Conservation (phyloP, 2,329 filamentous ascomycete species). For the Lasiodiplodia citricola region DNA sequence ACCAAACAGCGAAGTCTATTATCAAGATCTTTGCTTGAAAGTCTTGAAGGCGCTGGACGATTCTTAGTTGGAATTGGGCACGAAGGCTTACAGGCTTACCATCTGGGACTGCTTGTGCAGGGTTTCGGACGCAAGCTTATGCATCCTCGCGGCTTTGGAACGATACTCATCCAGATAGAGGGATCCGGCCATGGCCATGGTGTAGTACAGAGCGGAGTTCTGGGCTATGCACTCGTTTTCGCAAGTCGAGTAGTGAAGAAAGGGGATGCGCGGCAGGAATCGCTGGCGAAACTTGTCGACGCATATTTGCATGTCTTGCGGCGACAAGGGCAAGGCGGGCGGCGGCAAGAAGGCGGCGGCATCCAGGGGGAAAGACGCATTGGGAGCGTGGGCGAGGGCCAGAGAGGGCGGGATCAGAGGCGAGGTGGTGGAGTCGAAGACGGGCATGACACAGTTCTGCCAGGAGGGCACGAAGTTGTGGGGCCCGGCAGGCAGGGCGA, state of each 20-base stretch:
- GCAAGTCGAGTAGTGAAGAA: constrained; percentile 21
- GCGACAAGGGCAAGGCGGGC: constrained; percentile 2
- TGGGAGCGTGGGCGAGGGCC: constrained; percentile 22
- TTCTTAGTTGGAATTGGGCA: not conserved
- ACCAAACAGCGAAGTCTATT: constrained; percentile 24
- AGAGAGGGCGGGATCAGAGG: constrained; percentile 15
- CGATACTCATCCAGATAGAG: constrained; percentile 24
- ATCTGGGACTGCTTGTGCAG: not conserved
- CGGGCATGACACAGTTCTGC: constrained; percentile 24
- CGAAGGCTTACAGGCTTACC: not conserved
- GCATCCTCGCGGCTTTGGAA: constrained; percentile 11
- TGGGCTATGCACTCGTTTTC: constrained; percentile 15
- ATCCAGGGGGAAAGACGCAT: constrained; percentile 10
- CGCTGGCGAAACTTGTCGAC: constrained; percentile 9
- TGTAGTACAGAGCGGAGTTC: constrained; percentile 15
- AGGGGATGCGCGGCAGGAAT: constrained; percentile 21
- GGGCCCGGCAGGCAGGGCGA: not conserved
- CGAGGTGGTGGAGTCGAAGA: constrained; percentile 9
- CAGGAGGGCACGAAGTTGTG: constrained; percentile 14
- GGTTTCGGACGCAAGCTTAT: constrained; percentile 17
- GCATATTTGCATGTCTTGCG: constrained; percentile 19
- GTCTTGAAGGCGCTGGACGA: not conserved
- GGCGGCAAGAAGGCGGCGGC: not conserved
- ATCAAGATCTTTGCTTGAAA: constrained; percentile 19
- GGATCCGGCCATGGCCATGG: constrained; percentile 24